phyloP scores from a whole-genome alignment of 2,329 filamentous ascomycete species.

The Fusarium dimerum region DNA sequence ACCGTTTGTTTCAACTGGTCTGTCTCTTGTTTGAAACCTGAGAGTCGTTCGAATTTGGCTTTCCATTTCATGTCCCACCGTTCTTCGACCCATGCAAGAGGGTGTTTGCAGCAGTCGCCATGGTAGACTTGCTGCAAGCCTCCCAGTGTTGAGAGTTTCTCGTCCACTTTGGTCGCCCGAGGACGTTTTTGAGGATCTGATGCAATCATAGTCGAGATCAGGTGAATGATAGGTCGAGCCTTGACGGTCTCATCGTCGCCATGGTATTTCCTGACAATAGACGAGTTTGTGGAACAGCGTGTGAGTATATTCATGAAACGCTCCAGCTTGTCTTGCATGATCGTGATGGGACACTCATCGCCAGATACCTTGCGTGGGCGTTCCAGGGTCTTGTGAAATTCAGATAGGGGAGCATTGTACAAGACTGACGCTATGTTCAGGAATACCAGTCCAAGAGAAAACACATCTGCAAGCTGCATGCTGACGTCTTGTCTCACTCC shows the following conservation, averaged over 20 bases:
- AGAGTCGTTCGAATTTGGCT: slow-evolving; percentile 28
- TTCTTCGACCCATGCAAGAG: slow-evolving; percentile 37
- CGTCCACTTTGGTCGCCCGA: slow-evolving; percentile 39
- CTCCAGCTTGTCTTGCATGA: slow-evolving; percentile 37
- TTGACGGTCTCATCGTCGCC: slow-evolving; percentile 40
- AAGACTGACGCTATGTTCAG: slow-evolving; percentile 46
- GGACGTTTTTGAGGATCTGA: slow-evolving; percentile 34
- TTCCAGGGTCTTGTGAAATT: slow-evolving; percentile 42
- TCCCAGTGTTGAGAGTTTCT: slow-evolving; percentile 45
- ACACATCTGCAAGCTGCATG: slow-evolving; percentile 50
- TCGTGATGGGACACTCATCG: slow-evolving; percentile 32
- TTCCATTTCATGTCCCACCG: slow-evolving; percentile 34
- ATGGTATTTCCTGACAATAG: slow-evolving; percentile 40
- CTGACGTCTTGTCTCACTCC: slow-evolving; percentile 39
- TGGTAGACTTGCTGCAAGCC: slow-evolving; percentile 51
- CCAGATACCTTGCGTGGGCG: slow-evolving; percentile 29
- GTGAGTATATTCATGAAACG: slow-evolving; percentile 37
- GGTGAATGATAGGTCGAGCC: slow-evolving; percentile 41
- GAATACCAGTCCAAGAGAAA: slow-evolving; percentile 48
- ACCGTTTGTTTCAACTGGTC: slow-evolving; percentile 36
- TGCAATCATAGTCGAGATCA: slow-evolving; percentile 40
- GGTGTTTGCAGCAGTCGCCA: slow-evolving; percentile 45
- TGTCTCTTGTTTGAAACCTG: slow-evolving; percentile 35
- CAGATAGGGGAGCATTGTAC: slow-evolving; percentile 40
- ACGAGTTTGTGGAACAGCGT: slow-evolving; percentile 34